Base-by-base conservation (phyloP, 257 asterid genomes). In the Lantana camara region DNA sequence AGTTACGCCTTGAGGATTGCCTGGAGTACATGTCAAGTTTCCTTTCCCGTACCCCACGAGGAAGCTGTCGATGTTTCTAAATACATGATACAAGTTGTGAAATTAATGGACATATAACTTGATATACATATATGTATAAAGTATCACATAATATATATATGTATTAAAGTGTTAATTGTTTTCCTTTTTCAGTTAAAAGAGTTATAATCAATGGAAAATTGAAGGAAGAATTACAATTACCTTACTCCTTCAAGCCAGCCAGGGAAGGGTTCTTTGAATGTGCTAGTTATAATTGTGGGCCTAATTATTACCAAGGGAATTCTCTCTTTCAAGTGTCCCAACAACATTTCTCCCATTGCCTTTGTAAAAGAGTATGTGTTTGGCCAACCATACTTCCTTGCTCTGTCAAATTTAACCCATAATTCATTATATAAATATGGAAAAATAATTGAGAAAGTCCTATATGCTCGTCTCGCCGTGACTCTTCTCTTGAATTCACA, bases 341-440 rank as follows among this genome's bases (percentile, higher is more conserved):
- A 55, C 63, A 80, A 2, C 90, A 83, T 85, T 71, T 85, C 94
- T 47, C 88, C 94, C 85, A 85, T 85, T 53, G 87, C 83, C 63
- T 85, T 85, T 52, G 94, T 85, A 66, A 85, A 79, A 1, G 76
- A 67, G 58, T 85, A 85, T 0, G 84, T 77, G 27, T 85, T 85
- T 51, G 85, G 85, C 93, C 93, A 82, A 27, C 93, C 93, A 57
- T 82, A 76, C 50, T 66, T 73, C 3, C 68, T 82, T 48, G 85
- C 87, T 61, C 92, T 85, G 72, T 44, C 50, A 53, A 50, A 42
- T 68, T 27, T 2, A 49, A 47, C 57, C 37, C 2, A 23, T 49
- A 19, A 14, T 44, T 9, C n/a, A 30, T n/a, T n/a, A n/a, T n/a
- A n/a, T n/a, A n/a, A n/a, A n/a, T n/a, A n/a, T n/a, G n/a, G n/a